A percentile compares a stretch with the other conserved stretches of the same genome.
Evolutionary conservation across 805 yeast species (phyloP).

Genomic region (Metschnikowia corniflorae): DNA sequence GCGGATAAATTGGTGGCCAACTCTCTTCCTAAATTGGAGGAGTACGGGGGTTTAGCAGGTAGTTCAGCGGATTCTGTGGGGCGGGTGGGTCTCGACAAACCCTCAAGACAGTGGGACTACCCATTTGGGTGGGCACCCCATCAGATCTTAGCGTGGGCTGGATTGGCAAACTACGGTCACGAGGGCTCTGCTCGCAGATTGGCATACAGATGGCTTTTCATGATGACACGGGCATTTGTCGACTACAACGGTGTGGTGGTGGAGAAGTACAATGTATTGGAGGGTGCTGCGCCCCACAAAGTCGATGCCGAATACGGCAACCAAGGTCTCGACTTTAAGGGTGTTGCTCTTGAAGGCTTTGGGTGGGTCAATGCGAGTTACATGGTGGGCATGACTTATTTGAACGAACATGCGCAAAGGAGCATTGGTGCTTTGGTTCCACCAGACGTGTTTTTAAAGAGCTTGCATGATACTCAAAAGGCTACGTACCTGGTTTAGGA

Average conservation of each 20-base stretch:
- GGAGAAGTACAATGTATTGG: slow-evolving; percentile 89
- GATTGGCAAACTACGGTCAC: slow-evolving; percentile 70
- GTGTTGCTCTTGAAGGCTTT: slow-evolving; percentile 93
- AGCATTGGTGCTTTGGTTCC: slow-evolving; percentile 78
- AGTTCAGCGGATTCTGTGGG: slow-evolving; percentile 79
- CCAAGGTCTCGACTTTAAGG: slow-evolving; percentile 89
- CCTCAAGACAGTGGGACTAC: slow-evolving; percentile 97
- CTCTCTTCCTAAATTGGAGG: slow-evolving; percentile 70
- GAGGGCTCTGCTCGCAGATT: slow-evolving; percentile 61
- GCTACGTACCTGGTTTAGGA: slow-evolving; percentile 3
- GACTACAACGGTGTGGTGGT: slow-evolving; percentile 93
- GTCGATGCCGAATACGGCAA: slow-evolving; percentile 97
- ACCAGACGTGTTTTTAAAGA: slow-evolving; percentile 58
- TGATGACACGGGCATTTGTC: slow-evolving; percentile 87
- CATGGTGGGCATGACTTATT: slow-evolving; percentile 63
- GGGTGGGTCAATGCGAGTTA: slow-evolving; percentile 97
- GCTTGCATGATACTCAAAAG: slow-evolving; percentile 25
- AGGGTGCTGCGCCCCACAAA: slow-evolving; percentile 78
- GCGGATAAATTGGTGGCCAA: slow-evolving; percentile 58
- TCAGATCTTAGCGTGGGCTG: slow-evolving; percentile 92
- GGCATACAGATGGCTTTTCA: slow-evolving; percentile 81
- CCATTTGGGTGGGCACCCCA: slow-evolving; percentile 99
- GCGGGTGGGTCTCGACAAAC: slow-evolving; percentile 60
- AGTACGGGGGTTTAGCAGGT: slow-evolving; percentile 82
- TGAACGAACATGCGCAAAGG: slow-evolving; percentile 64